Evolutionary conservation across 192 early-diverging fungal genomes (phyloP), one percentile per base, ranked within the genome.

Genomic region (Ramicandelaber brevisporus): DNA sequence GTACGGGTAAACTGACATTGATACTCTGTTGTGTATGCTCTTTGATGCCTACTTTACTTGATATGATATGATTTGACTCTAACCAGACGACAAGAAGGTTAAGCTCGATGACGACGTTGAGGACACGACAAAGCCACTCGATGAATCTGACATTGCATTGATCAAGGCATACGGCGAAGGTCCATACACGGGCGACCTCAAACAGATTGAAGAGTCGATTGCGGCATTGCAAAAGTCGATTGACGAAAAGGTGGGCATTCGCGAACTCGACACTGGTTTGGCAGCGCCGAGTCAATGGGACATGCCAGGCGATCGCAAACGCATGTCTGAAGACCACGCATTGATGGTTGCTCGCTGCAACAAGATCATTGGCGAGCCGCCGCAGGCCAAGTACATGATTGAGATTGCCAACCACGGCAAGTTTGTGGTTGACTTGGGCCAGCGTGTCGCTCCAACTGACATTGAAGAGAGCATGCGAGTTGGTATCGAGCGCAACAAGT

Each of bases 391-490:
- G 61, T 99, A 99, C 45, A 65, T 99, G 26, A 99, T 99, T 36
- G 89, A 86, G 53, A 78, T 99, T 26, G 93, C 93, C 58, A 83
- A 93, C 55, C 84, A 93, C 53, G 93, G 88, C 30, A 99, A 99
- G 49, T 99, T 90, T 59, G 93, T 99, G 6, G 93, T 99, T 17
- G 87, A 78, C 5, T 55, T 99, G 21, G 89, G 86, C 6, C 76
- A 93, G 49, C 70, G 80, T 14, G 93, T 96, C 12, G 82, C 93
- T 5, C 89, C 93, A 14, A 99, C 93, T 0, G 93, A 99, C 60
- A 86, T 99, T 53, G 93, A 99, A 31, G 93, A 99, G 46, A 84
- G 89, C 30, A 98, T 95, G 80, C 78, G 89, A 30, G 85, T 95
- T 20, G 88, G 87, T 29, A 90, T 93, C 7, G 93, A 99, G 51